Evolutionary conservation across 2,329 filamentous ascomycete species (phyloP).

Genomic region (Calonectria montana): DNA sequence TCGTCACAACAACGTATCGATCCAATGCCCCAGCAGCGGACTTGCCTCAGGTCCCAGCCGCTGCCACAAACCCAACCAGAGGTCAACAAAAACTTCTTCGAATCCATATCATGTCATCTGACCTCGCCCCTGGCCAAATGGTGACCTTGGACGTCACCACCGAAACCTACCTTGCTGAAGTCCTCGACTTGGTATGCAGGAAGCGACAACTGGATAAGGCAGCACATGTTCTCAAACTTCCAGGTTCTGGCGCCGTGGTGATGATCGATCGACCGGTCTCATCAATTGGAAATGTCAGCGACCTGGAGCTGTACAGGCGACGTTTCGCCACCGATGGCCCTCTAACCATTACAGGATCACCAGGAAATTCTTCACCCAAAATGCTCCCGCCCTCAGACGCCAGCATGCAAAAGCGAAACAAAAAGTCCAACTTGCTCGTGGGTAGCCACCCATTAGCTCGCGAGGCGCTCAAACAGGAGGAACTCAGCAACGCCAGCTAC

Average conservation of each 20-base stretch:
- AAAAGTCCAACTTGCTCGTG: conserved; percentile 60
- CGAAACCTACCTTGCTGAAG: conserved; percentile 85
- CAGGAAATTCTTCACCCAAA: conserved; percentile 77
- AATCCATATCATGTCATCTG: conserved; percentile 77
- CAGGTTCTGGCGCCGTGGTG: conserved; percentile 78
- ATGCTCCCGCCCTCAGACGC: conserved; percentile 65
- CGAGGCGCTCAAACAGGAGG: conserved; percentile 69
- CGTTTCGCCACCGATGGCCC: conserved; percentile 82
- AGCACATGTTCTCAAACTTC: conserved; percentile 82
- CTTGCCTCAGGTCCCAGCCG: conserved; percentile 61
- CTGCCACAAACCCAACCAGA: conserved; percentile 58
- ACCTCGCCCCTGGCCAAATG: conserved; percentile 78
- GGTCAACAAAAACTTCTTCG: conserved; percentile 78
- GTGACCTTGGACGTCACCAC: conserved; percentile 81
- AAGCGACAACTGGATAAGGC: conserved; percentile 84
- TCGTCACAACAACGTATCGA: conserved; percentile 71
- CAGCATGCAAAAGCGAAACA: conserved; percentile 58
- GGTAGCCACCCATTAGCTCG: conserved; percentile 76
- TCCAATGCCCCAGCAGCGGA: conserved; percentile 67
- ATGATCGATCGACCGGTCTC: conserved; percentile 82
- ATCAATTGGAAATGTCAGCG: conserved; percentile 78
- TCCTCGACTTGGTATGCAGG: conserved; percentile 81
- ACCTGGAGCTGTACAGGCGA: conserved; percentile 80
- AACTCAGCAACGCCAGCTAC: conserved; percentile 69
- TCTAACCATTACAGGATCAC: conserved; percentile 75